Percentiles rank a stretch among this genome's conserved stretches.
phyloP scores from a whole-genome alignment of 306 rosid genomes.

The Glycine tomentella region DNA sequence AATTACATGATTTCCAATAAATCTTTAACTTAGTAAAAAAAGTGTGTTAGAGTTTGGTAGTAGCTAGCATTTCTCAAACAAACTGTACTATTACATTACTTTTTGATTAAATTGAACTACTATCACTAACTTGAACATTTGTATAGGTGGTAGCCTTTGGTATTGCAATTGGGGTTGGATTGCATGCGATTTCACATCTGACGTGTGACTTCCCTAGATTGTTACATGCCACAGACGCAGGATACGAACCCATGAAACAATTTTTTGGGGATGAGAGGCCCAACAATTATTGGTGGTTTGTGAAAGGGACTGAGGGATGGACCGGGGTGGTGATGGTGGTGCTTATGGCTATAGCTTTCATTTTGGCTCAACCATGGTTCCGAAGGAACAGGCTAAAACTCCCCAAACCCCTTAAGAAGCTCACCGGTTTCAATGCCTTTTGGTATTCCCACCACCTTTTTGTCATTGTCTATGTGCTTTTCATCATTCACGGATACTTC shows the following conservation, averaged over 20 bases:
- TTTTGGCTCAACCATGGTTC: constrained; percentile 88
- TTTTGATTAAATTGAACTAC: not conserved
- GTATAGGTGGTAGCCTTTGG: constrained; percentile 77
- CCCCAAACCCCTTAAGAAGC: constrained; percentile 69
- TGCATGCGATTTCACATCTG: constrained; percentile 75
- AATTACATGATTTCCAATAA: too few species aligned
- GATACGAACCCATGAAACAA: constrained; percentile 69
- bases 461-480: constrained; percentile 76
- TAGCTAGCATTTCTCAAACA: too few species aligned
- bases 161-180: constrained; percentile 68
- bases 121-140: not conserved
- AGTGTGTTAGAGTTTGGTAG: too few species aligned
- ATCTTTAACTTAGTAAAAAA: too few species aligned
- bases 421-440: constrained; percentile 91
- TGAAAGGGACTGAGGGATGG: constrained; percentile 91
- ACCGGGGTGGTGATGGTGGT: constrained; percentile 87
- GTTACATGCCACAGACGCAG: constrained; percentile 63
- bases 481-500: constrained; percentile 76
- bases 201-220: constrained; percentile 85
- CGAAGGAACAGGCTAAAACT: constrained; percentile 70
- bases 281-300: constrained; percentile 88
- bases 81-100: too few species aligned
- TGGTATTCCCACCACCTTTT: constrained; percentile 95
- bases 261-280: constrained; percentile 75
- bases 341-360: constrained; percentile 84